Evolutionary conservation across 331 rosid species (phyloP).

Genomic region (Acacia concinna): DNA sequence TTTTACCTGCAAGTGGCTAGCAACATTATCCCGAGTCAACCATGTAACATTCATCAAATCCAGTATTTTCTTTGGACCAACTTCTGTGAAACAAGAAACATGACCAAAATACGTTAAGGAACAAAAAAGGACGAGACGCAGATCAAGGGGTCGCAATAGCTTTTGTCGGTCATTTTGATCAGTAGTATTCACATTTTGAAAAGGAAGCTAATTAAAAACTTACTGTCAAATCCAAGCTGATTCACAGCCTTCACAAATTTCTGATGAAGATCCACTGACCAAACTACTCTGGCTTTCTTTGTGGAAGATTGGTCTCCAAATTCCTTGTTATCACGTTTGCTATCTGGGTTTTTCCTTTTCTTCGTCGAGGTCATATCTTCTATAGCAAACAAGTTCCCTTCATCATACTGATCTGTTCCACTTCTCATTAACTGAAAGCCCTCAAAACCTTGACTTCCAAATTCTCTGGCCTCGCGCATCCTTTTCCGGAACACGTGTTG

Average conservation of each 20-base stretch:
- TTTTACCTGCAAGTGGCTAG: constrained; percentile 90
- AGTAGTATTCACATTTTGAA: constrained; percentile 1
- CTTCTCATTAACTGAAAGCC: constrained; percentile 49
- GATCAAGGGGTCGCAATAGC: not conserved
- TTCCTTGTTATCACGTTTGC: constrained; percentile 60
- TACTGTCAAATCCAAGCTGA: constrained; percentile 83
- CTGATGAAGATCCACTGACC: constrained; percentile 95
- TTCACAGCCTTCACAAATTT: constrained; percentile 87
- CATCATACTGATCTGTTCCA: constrained; percentile 61
- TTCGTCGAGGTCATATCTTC: constrained; percentile 55
- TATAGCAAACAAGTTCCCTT: constrained; percentile 47
- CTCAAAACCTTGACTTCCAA: constrained; percentile 59
- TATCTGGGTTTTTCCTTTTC: constrained; percentile 66
- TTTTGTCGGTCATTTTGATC: not conserved
- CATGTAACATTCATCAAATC: constrained; percentile 86
- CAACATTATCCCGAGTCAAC: constrained; percentile 83
- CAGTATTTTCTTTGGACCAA: constrained; percentile 87
- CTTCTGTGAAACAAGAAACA: constrained; percentile 66
- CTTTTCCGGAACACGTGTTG: constrained; percentile 81
- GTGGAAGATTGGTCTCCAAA: constrained; percentile 56
- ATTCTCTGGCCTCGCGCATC: constrained; percentile 73
- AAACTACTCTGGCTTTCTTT: constrained; percentile 81
- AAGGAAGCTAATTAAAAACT: constrained; percentile 34
- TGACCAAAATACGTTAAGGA: constrained; percentile 11
- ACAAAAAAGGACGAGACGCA: not conserved